Evolutionary conservation across 225 moss, liverwort and hornwort species (phyloP).

Genomic region (Antitrichia curtipendula): DNA sequence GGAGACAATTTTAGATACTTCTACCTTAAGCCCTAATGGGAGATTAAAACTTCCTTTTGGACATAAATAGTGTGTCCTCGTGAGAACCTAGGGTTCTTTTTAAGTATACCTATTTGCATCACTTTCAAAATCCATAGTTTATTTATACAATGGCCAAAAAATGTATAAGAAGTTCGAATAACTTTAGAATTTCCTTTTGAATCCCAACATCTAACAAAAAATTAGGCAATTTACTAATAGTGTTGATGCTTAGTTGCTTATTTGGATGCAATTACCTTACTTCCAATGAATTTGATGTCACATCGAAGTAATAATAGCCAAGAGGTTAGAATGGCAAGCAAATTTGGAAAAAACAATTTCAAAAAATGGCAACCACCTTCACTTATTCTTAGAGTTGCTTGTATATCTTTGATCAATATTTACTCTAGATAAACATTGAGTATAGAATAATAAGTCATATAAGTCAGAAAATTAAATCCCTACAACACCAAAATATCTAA

Average conservation of each 20-base stretch:
- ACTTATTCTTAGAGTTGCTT: neutral
- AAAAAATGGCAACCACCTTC: neutral
- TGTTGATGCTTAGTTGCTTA: neutral
- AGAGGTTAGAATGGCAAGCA: neutral
- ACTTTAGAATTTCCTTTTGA: neutral
- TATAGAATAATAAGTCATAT: neutral
- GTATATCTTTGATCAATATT: neutral
- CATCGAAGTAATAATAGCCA: neutral
- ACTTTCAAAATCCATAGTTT: neutral
- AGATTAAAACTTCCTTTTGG: neutral
- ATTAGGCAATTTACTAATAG: neutral
- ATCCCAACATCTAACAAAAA: no score
- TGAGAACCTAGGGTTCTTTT: no score
- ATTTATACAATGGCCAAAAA: no score
- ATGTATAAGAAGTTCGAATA: no score
- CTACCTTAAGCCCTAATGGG: accelerated
- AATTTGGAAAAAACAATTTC: accelerated
- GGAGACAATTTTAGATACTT: neutral
- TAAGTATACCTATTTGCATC: neutral
- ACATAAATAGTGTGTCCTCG: no score
- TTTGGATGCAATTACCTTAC: no score
- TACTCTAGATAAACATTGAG: neutral
- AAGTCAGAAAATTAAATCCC: neutral
- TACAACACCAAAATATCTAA: neutral
- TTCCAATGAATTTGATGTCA: neutral